Evolutionary conservation across 2,329 filamentous ascomycete genomes (phyloP).

Genomic region (Pseudogymnoascus sp.): DNA sequence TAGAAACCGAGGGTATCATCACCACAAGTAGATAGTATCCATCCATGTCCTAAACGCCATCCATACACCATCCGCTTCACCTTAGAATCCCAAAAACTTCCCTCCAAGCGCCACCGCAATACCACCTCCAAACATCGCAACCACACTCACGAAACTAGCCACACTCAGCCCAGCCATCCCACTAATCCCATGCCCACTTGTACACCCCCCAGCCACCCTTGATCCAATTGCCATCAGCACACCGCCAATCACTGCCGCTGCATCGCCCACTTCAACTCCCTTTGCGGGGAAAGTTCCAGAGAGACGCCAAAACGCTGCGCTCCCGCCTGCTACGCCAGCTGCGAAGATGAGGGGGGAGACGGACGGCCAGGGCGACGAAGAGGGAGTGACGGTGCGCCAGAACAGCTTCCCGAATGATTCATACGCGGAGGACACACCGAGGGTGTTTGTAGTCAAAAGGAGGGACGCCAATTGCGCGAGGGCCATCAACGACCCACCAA

Average conservation of each 20-base stretch:
- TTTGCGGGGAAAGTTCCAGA: slow-evolving; percentile 26
- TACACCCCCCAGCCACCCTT: slow-evolving; percentile 57
- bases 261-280: slow-evolving; percentile 27
- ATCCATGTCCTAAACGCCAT: neutral
- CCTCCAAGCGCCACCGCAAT: slow-evolving; percentile 24
- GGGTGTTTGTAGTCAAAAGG: slow-evolving; percentile 41
- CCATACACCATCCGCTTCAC: neutral
- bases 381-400: slow-evolving; percentile 33
- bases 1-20: neutral
- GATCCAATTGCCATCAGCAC: slow-evolving; percentile 51
- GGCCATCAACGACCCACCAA: slow-evolving; percentile 52
- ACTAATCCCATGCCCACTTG: slow-evolving; percentile 61
- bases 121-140: slow-evolving; percentile 48
- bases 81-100: neutral
- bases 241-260: slow-evolving; percentile 44
- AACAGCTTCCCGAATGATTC: slow-evolving; percentile 52
- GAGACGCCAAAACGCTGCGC: slow-evolving; percentile 31
- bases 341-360: slow-evolving; percentile 39
- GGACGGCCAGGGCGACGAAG: slow-evolving; percentile 27
- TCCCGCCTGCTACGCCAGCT: slow-evolving; percentile 41
- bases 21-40: neutral
- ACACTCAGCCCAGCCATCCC: slow-evolving; percentile 55
- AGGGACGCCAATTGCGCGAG: slow-evolving; percentile 50
- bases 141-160: slow-evolving; percentile 55
- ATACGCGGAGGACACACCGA: slow-evolving; percentile 55